Evolutionary conservation across 768 basidiomycete species (phyloP).

Genomic region (Tricholoma terreum): DNA sequence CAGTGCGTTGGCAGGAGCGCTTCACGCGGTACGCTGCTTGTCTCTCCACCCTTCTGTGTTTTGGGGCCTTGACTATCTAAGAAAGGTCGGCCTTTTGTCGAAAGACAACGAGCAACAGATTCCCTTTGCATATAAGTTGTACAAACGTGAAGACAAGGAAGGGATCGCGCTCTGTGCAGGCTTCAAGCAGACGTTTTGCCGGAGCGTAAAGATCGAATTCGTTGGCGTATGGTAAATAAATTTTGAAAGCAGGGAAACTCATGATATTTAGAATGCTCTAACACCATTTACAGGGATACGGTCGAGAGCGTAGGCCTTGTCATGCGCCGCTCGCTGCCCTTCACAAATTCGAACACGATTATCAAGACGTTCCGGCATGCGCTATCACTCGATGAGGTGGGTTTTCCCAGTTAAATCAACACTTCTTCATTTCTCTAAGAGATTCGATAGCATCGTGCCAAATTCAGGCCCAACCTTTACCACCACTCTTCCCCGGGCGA

Average conservation of each 20-base stretch:
- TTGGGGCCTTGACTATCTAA: slow-evolving; percentile 1
- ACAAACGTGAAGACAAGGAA: slow-evolving; percentile 46
- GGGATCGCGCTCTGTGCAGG: slow-evolving; percentile 50
- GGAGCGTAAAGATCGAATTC: slow-evolving; percentile 68
- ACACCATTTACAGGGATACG: slow-evolving; percentile 57
- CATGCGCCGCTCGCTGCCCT: slow-evolving; percentile 59
- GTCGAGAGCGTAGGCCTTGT: slow-evolving; percentile 73
- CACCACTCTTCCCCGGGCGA: slow-evolving; percentile 40
- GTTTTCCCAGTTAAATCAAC: slow-evolving; percentile 6
- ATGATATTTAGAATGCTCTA: not conserved
- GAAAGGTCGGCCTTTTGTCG: slow-evolving; percentile 68
- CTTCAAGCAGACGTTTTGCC: slow-evolving; percentile 73
- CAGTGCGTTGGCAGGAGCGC: slow-evolving; percentile 72
- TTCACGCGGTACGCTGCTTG: slow-evolving; percentile 52
- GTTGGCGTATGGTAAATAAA: slow-evolving; percentile 68
- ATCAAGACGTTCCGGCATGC: slow-evolving; percentile 78
- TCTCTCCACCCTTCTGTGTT: not conserved
- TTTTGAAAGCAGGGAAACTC: not conserved
- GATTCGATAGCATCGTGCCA: slow-evolving; percentile 53
- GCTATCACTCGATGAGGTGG: slow-evolving; percentile 72
- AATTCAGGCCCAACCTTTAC: slow-evolving; percentile 61
- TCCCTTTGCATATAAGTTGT: slow-evolving; percentile 73
- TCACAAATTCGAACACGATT: slow-evolving; percentile 56
- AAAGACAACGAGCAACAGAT: slow-evolving; percentile 67
- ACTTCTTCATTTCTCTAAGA: not conserved